A percentile compares a stretch with the other conserved stretches of the same genome.
Evolutionary conservation across 1,284 basidiomycete genomes (phyloP).

Genomic region (Boletus semigastroideus): DNA sequence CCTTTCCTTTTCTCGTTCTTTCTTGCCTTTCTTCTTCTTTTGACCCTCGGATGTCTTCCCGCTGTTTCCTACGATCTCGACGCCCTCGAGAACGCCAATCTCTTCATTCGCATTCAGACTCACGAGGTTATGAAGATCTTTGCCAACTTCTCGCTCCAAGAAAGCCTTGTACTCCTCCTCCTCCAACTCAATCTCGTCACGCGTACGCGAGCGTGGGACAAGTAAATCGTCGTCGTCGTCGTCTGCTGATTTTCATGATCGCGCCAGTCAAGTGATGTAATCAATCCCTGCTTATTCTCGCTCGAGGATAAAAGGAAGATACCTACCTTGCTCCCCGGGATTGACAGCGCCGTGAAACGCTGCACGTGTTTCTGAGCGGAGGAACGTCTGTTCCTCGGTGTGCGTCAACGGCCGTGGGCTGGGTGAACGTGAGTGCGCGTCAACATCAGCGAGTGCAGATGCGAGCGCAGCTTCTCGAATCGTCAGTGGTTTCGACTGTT

Average conservation of each 20-base stretch:
- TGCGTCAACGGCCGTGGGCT: conserved; percentile 57
- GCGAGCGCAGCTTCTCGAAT: conserved; percentile 59
- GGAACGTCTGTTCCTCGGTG: conserved; percentile 72
- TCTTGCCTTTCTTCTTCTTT: conserved; percentile 34
- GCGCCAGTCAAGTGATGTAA: background rate
- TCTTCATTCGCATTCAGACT: conserved; percentile 38
- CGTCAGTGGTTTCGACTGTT: conserved; percentile 59
- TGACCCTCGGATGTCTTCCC: conserved; percentile 34
- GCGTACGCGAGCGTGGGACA: conserved; percentile 71
- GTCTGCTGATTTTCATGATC: conserved; percentile 38
- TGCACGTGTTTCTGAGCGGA: conserved; percentile 82
- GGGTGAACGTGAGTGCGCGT: conserved; percentile 56
- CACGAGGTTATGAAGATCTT: conserved; percentile 64
- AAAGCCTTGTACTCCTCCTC: conserved; percentile 82
- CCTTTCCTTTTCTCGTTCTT: conserved; percentile 34
- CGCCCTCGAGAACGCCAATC: conserved; percentile 21
- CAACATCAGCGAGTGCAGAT: conserved; percentile 52
- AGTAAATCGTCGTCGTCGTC: conserved; percentile 64
- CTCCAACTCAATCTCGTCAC: conserved; percentile 73
- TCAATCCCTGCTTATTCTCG: background rate
- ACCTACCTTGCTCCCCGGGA: conserved; percentile 22
- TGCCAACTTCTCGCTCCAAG: conserved; percentile 80
- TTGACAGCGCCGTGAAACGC: conserved; percentile 67
- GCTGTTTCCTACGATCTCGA: conserved; percentile 28
- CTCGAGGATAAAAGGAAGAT: background rate